Base-by-base conservation (phyloP, 129 eudicot genomes). In the Dittrichia graveolens region DNA sequence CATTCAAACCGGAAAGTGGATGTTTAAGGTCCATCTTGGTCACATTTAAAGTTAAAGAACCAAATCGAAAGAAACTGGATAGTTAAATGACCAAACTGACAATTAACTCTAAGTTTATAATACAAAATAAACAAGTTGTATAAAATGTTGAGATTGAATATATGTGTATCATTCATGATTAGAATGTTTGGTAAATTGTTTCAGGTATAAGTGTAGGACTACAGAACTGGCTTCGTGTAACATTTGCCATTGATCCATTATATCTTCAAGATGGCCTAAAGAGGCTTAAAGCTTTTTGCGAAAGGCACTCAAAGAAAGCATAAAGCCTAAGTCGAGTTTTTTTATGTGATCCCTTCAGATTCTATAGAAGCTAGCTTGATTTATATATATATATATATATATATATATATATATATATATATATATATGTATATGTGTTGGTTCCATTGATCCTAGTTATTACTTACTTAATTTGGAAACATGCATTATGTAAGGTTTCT, bases 191-290 rank as follows among this genome's bases (percentile, higher is more conserved):
- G 24, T 47, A 47, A 1, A 3, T 75, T 6, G 40, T 37, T 66
- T 42, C 76, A 86, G 92, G 96, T 53, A 39, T 53, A n/a, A 75
- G 80, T 38, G 85, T 89, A 10, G 96, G 96, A 48, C 76, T 80
- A 31, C 73, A 75, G 72, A 82, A 89, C 43, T 89, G 92, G 90
- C 80, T 89, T 2, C 84, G 96, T 2, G 35, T 89, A 43, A 86
- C 90, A 35, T 84, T 86, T 52, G 89, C 92, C 2, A 72, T 80
- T 11, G 96, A 89, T 72, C 82, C 82, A 54, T 80, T 88, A n/a
- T 61, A 59, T 58, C 90, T 89, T 15, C 69, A 62, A 69, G 92
- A 89, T 62, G 96, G 86, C 65, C 50, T 89, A 1, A 77, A 56
- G 11, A 82, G 96, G 66, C 38, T 89, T 8, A 84, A 80, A 31